Evolutionary conservation across 2,329 filamentous ascomycete species (phyloP).

Genomic region (Celoporthe dispersa): DNA sequence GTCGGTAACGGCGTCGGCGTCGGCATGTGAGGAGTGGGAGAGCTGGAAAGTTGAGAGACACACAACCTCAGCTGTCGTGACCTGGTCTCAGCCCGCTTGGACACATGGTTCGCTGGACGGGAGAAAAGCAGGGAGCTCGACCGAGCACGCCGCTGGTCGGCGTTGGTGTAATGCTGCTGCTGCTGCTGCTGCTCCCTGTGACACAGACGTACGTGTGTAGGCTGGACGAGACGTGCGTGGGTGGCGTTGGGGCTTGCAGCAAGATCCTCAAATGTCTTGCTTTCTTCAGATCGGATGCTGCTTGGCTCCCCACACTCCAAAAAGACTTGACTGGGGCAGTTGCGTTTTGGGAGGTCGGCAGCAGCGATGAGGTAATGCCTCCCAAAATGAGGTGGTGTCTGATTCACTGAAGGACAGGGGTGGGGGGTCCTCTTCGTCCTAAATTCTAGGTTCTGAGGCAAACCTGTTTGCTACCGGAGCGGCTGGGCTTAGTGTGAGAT

Average conservation of each 20-base stretch:
- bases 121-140: not conserved
- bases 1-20: not conserved
- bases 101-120: constrained; percentile 25
- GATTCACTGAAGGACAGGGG: not conserved
- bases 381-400: not conserved
- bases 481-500: not conserved
- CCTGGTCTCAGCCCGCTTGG: constrained; percentile 24
- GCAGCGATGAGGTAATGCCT: constrained; percentile 9
- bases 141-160: constrained; percentile 4
- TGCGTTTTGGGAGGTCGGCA: not conserved
- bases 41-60: constrained; percentile 21
- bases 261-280: not conserved
- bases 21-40: not conserved
- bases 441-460: constrained; percentile 8
- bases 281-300: constrained; percentile 3
- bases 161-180: constrained; percentile 1
- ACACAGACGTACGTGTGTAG: not conserved
- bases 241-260: not conserved
- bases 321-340: not conserved
- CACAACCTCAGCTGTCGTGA: constrained; percentile 30
- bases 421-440: not conserved
- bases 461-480: not conserved
- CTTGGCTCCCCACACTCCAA: not conserved
- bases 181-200: not conserved
- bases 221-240: not conserved